Base-by-base conservation (phyloP, 192 early-diverging fungal genomes). In the Geosiphon pyriformis region DNA sequence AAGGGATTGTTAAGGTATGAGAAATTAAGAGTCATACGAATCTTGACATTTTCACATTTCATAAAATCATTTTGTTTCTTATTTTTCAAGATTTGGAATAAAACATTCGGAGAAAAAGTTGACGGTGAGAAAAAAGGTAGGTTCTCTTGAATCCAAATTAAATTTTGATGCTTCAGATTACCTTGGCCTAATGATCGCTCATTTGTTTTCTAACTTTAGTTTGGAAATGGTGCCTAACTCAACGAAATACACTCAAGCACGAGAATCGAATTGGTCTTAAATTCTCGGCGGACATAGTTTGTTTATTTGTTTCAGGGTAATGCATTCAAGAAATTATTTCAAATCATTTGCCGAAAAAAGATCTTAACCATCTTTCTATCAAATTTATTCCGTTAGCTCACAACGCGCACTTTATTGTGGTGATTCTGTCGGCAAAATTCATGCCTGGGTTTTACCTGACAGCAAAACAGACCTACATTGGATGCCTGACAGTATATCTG, bases 391-490 rank as follows among this genome's bases (percentile, higher is more conserved):
- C n/a, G n/a, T n/a, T 67, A 77, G 78, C 61, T 52, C 71, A 11
- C 73, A 73, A 50, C 64, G 76, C 34, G 72, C 77, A 7, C 61
- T 85, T 29, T 77, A 80, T 29, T 78, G 72, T 20, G 83, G 83
- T 6, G 80, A 82, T 71, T 76, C 76, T 11, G 50, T 68, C 0
- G 83, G 83, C 3, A 73, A 78, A 31, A 68, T 85, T 3, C 63
- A 70, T 65, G 46, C 78, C 0, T 85, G 76, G 71, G 81, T 78
- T 23, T 60, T 85, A 30, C 83, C 83, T 0, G 83, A 85, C 52
- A 72, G 70, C 10, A 78, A 74, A 20, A 76, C 74, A 22, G 76
- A 76, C 18, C 68, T 65, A 3, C 80, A 85, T 54, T 82, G 73
- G 61, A 73, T 79, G 69, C 73, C 77, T 26, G 73, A 82, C 52